phyloP scores from a whole-genome alignment of 495 filamentous ascomycete species.

The Hypoxylon intermedium region DNA sequence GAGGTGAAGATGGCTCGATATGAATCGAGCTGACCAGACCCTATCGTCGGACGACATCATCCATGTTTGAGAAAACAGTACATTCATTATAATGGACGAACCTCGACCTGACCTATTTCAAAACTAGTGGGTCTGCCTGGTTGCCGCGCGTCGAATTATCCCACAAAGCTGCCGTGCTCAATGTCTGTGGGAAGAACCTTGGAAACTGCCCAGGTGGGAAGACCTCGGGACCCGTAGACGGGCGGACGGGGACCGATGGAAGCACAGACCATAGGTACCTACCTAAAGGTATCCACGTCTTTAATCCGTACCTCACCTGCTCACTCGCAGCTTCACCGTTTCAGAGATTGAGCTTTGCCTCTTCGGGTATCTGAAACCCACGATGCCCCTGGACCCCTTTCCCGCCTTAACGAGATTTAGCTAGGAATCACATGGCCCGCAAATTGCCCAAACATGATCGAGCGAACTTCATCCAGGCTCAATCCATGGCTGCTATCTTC shows the following conservation, averaged over 20 bases:
- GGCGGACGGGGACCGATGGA: slow-evolving; percentile 7
- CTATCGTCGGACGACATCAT: no score
- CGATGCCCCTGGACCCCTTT: slow-evolving; percentile 2
- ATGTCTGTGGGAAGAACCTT: slow-evolving; percentile 16
- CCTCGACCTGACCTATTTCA: not conserved
- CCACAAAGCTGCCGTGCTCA: not conserved
- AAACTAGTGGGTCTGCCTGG: not conserved
- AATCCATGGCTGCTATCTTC: not conserved
- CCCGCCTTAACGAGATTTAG: slow-evolving; percentile 13
- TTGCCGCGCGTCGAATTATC: slow-evolving; percentile 27
- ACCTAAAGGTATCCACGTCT: not conserved
- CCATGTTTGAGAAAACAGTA: no score
- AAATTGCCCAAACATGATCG: slow-evolving; percentile 13
- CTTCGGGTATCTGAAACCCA: slow-evolving; percentile 17
- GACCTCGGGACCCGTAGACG: slow-evolving; percentile 13
- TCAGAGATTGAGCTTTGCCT: slow-evolving; percentile 19
- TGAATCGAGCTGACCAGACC: slow-evolving; percentile 1
- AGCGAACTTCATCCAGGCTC: not conserved
- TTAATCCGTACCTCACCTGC: no score
- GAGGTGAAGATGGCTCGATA: slow-evolving; percentile 1
- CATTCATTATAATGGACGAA: not conserved
- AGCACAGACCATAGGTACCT: slow-evolving; percentile 27
- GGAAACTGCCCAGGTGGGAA: no score
- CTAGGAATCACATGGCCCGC: slow-evolving; percentile 5
- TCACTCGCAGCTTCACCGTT: slow-evolving; percentile 27